Evolutionary conservation across 2,329 filamentous ascomycete species (phyloP), one percentile per base, ranked within the genome.

Genomic region (Xylariaceae sp.): DNA sequence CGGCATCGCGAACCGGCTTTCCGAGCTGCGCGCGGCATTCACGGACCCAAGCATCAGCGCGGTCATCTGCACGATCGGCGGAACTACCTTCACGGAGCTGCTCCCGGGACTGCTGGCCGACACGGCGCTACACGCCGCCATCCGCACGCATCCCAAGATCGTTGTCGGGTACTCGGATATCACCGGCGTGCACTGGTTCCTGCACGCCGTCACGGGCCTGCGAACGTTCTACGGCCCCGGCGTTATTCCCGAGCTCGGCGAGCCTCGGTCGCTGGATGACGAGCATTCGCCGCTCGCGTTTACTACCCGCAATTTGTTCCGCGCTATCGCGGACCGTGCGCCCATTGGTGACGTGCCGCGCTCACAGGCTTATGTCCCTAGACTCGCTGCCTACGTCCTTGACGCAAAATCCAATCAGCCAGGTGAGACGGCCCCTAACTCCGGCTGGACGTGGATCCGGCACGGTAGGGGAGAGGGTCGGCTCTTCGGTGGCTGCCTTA

Each of bases 141-240:
- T 77, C 30, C 68, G 67, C 4, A 57, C 55, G 2, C 65, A 72
- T 39, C 75, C 74, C 27, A 77, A 76, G 64, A 67, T 77, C 16
- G 65, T 77, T 1, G 68, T 76, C 13, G 75, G 75, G 1, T 75
- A 68, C 50, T 75, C 72, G 1, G 75, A 77, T 50, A 76, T 76
- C 46, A 73, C 72, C 1, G 67, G 70, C 26, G 50, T 77, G 29
- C 75, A 77, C 61, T 77, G 75, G 75, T 70, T 72, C 42, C 60
- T 77, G 27, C 55, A 73, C 53, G 68, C 68, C 1, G 21, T 65
- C 9, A 65, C 71, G 0, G 75, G 75, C 0, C 62, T 77, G 29
- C 72, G 74, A 33, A 76, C 74, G 4, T 77, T 77, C 46, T 77
- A 77, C 60, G 75, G 75, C 0, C 75, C 75, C 2, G 67, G 70